Conservation (phyloP, 2,329 filamentous ascomycete genomes). For the Eutypella sp. region DNA sequence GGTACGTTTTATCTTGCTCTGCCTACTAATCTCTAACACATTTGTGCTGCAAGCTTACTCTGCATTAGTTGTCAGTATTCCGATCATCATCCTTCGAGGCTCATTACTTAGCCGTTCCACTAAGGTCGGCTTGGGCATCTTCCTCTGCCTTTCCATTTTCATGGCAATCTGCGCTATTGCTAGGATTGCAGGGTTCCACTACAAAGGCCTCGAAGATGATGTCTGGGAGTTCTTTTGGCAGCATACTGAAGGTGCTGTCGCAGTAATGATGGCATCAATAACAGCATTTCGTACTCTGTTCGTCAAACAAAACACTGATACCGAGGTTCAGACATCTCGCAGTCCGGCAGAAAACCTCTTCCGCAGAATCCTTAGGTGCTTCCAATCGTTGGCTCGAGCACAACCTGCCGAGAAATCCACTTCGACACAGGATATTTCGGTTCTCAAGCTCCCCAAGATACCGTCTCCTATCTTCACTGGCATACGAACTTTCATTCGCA, state of each 20-base stretch:
- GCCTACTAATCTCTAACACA: not conserved
- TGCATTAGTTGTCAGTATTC: conserved; percentile 13
- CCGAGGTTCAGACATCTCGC: not conserved
- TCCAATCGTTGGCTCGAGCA: conserved; percentile 6
- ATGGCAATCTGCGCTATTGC: conserved; percentile 14
- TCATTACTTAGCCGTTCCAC: conserved; percentile 7
- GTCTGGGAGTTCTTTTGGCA: conserved; percentile 20
- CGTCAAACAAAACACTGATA: conserved; percentile 8
- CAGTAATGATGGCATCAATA: conserved; percentile 18
- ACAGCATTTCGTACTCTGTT: conserved; percentile 18
- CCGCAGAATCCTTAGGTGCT: conserved; percentile 1
- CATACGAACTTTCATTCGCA: conserved; percentile 4
- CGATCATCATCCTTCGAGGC: conserved; percentile 16
- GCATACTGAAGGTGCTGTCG: conserved; percentile 13
- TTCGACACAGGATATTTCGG: not conserved
- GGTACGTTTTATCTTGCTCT: conserved; percentile 1
- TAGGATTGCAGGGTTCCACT: conserved; percentile 8
- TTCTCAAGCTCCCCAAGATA: conserved; percentile 7
- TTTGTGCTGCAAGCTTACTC: not conserved
- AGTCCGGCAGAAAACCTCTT: conserved; percentile 5
- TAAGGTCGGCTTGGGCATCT: conserved; percentile 14
- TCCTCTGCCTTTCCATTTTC: conserved; percentile 17
- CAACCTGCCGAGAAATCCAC: conserved; percentile 5
- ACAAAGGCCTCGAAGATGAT: conserved; percentile 9
- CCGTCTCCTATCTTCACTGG: conserved; percentile 9